Evolutionary conservation across 768 basidiomycete species (phyloP).

Genomic region (Hortiboletus campestris): DNA sequence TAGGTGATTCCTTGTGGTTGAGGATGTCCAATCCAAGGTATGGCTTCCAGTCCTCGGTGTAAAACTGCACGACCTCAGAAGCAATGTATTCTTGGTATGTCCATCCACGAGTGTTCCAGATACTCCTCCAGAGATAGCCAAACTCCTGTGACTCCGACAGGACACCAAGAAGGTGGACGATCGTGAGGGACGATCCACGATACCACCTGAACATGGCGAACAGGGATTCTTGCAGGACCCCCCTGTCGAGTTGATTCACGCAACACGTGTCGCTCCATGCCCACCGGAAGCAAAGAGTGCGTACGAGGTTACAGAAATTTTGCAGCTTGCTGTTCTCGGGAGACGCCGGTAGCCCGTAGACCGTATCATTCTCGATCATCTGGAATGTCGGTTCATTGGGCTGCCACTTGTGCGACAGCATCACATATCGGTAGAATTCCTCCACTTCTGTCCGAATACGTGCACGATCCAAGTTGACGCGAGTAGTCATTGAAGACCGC

Average conservation of each 20-base stretch:
- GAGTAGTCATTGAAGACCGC: neutral
- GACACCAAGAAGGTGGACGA: neutral
- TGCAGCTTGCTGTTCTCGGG: neutral
- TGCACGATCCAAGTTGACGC: neutral
- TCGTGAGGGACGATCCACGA: neutral
- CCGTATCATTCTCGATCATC: neutral
- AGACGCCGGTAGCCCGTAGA: neutral
- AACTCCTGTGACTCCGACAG: neutral
- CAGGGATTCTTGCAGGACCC: conserved; percentile 5
- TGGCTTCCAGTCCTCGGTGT: conserved; percentile 7
- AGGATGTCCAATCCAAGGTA: neutral
- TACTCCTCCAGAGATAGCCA: neutral
- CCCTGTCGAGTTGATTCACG: neutral
- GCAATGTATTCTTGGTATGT: conserved; percentile 10
- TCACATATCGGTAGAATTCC: conserved; percentile 3
- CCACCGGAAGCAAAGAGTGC: neutral
- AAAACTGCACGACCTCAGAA: conserved; percentile 7
- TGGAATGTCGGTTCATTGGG: neutral
- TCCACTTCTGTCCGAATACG: neutral
- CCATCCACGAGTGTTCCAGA: conserved; percentile 17
- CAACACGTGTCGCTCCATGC: conserved; percentile 3
- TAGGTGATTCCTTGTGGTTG: conserved; percentile 6
- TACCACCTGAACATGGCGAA: conserved; percentile 19
- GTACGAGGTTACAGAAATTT: neutral
- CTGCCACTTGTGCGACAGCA: conserved; percentile 4